Evolutionary conservation across 2,329 filamentous ascomycete species (phyloP).

Genomic region (Knufia petricola): DNA sequence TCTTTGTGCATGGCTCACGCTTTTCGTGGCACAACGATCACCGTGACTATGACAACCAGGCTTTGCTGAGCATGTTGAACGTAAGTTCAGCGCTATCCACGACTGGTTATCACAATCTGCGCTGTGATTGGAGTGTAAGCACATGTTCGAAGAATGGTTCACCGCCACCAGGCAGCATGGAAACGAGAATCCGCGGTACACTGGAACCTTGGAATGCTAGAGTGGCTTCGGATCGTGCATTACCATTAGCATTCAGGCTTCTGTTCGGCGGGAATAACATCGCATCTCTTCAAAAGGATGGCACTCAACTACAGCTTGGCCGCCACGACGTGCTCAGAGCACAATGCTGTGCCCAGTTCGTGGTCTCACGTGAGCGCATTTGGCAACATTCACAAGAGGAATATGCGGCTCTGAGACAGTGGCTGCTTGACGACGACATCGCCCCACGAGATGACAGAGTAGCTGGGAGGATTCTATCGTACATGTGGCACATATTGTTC

Average conservation of each 20-base stretch:
- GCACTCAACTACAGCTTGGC: constrained; percentile 26
- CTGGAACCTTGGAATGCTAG: constrained; percentile 37
- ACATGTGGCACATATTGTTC: constrained; percentile 43
- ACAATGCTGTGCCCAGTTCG: constrained; percentile 50
- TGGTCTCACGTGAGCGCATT: constrained; percentile 40
- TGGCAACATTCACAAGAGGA: constrained; percentile 41
- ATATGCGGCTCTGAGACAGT: constrained; percentile 45
- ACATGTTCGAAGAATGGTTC: constrained; percentile 29
- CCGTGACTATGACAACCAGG: constrained; percentile 37
- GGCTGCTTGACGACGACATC: constrained; percentile 37
- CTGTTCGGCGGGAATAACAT: constrained; percentile 27
- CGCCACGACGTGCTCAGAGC: constrained; percentile 36
- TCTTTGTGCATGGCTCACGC: constrained; percentile 37
- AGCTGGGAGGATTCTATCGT: constrained; percentile 39
- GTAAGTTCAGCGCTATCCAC: constrained; percentile 30
- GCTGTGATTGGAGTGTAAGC: constrained; percentile 42
- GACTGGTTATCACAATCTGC: constrained; percentile 40
- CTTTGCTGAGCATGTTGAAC: constrained; percentile 32
- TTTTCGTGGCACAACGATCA: constrained; percentile 39
- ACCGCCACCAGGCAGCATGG: constrained; percentile 34
- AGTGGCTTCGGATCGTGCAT: constrained; percentile 30
- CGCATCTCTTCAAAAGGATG: too few relatives aligned
- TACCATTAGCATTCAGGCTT: constrained; percentile 28
- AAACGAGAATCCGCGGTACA: constrained; percentile 30
- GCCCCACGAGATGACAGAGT: constrained; percentile 31